Conservation (phyloP, 441 rosid genomes). For the Cnidoscolus chayamansa region DNA sequence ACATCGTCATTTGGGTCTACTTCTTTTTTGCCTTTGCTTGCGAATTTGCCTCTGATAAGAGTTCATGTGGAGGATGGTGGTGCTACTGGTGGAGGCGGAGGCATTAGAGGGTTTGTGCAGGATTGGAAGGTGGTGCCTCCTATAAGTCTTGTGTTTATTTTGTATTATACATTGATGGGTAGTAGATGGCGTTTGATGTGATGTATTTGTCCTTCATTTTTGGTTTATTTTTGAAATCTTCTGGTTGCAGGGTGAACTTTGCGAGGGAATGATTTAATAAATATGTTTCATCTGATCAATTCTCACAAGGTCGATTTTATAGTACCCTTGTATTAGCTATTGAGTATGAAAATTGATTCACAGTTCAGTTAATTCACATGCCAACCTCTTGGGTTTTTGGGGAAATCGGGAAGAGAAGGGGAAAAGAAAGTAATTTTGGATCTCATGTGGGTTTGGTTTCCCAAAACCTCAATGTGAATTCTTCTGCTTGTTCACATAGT, state of each 20-base stretch:
- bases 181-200: background rate
- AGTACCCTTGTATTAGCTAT: background rate
- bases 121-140: too few species aligned
- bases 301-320: background rate
- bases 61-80: too few species aligned
- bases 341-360: conserved; percentile 4
- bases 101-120: too few species aligned
- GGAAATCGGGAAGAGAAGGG: background rate
- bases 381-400: conserved; percentile 8
- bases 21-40: too few species aligned
- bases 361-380: conserved; percentile 9
- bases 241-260: background rate
- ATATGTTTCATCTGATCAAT: conserved; percentile 13
- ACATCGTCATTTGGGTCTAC: too few species aligned
- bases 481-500: conserved; percentile 9
- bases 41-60: too few species aligned
- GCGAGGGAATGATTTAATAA: conserved; percentile 17
- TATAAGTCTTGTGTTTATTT: background rate
- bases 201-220: conserved; percentile 12
- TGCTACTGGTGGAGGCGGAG: too few species aligned
- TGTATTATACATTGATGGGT: conserved; percentile 1
- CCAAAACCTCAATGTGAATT: conserved; percentile 14
- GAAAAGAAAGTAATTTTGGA: conserved; percentile 17
- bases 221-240: conserved; percentile 20
- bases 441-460: conserved; percentile 21